phyloP scores from a whole-genome alignment of 2,329 filamentous ascomycete species.

The Metarhizium sp. region DNA sequence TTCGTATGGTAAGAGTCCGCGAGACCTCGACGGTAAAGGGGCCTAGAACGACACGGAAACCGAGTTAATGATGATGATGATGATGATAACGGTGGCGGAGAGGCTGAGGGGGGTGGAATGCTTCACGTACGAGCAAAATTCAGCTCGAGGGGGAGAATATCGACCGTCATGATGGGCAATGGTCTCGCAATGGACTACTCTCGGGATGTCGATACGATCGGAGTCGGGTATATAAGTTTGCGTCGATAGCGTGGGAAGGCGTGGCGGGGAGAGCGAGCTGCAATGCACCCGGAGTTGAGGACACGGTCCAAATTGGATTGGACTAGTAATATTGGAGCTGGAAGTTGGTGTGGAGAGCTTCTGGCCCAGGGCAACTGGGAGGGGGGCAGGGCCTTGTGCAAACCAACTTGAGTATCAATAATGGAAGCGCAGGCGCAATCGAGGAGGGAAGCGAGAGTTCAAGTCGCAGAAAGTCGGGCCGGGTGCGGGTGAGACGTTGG shows the following conservation, averaged over 20 bases:
- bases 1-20: constrained; percentile 55
- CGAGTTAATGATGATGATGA: not conserved
- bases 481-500: not conserved
- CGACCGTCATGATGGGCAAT: constrained; percentile 70
- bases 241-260: not conserved
- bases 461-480: not conserved
- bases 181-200: not conserved
- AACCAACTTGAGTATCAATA: not conserved
- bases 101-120: not conserved
- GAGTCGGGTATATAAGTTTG: not conserved
- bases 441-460: not conserved
- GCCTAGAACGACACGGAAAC: constrained; percentile 31
- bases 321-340: not conserved
- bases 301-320: constrained; percentile 1
- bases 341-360: not conserved
- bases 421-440: not conserved
- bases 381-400: not conserved
- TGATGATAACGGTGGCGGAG: not conserved
- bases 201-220: not conserved
- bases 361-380: not conserved
- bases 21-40: constrained; percentile 59
- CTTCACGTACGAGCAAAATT: constrained; percentile 75
- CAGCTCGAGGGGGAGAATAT: constrained; percentile 85
- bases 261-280: not conserved
- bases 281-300: constrained; percentile 1